These are phyloP conservation scores for Podospora comata DNA, from an alignment of 495 filamentous ascomycete species.

Conservation along the genomic window DNA sequence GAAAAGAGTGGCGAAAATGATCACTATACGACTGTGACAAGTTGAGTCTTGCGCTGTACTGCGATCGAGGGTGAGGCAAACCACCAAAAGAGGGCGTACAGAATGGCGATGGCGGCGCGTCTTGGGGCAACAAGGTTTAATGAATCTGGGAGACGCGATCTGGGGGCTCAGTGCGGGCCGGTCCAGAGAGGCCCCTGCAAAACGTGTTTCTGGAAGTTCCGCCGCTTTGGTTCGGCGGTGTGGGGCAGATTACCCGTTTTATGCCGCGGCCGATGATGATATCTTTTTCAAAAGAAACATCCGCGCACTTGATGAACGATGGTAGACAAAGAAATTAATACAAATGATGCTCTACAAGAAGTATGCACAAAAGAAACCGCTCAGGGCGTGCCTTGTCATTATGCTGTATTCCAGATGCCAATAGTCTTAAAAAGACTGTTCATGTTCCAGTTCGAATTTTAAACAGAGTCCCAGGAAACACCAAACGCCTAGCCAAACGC, in stretches of 20 bases:
- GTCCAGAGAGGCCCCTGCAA: not conserved
- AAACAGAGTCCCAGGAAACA: not conserved
- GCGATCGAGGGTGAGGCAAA: not conserved
- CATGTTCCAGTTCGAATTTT: not conserved
- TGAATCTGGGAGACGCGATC: conserved; percentile 16
- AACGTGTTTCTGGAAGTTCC: conserved; percentile 5
- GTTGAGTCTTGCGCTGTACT: not conserved
- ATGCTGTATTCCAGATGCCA: not conserved
- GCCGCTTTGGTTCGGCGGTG: conserved; percentile 17
- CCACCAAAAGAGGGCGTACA: no score
- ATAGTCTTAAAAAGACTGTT: not conserved
- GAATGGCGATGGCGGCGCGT: not conserved
- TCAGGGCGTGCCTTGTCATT: not conserved
- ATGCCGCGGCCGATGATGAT: not conserved
- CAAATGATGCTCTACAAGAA: not conserved
- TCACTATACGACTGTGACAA: no score
- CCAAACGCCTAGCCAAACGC: conserved; percentile 1
- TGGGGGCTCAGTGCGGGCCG: not conserved
- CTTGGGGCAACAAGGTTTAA: conserved; percentile 3
- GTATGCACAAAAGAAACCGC: not conserved
- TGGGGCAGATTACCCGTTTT: not conserved
- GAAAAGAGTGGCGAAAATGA: not conserved
- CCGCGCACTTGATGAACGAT: not conserved
- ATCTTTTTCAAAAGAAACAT: no score
- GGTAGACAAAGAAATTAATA: no score